Evolutionary conservation across 2,329 filamentous ascomycete species (phyloP).

Genomic region (Fusarium buxicola): DNA sequence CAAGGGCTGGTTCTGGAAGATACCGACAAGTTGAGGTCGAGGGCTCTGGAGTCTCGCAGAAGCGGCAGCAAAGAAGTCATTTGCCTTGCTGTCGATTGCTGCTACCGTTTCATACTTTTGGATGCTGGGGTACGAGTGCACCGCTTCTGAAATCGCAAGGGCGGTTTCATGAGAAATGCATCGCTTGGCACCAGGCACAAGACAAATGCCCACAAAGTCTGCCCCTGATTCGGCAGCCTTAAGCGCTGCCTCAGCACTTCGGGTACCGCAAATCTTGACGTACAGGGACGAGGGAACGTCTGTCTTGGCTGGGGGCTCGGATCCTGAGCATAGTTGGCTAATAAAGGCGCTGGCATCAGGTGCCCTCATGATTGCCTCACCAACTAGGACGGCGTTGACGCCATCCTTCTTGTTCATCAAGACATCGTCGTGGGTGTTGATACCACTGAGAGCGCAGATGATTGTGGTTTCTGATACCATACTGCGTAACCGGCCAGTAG

Average conservation of each 20-base stretch:
- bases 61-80: slow-evolving; percentile 79
- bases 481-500: slow-evolving; percentile 87
- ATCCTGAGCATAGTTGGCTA: slow-evolving; percentile 78
- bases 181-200: slow-evolving; percentile 84
- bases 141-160: slow-evolving; percentile 79
- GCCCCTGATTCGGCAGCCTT: slow-evolving; percentile 87
- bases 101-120: slow-evolving; percentile 48
- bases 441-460: slow-evolving; percentile 94
- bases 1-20: slow-evolving; percentile 92
- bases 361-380: slow-evolving; percentile 95
- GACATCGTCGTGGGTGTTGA: slow-evolving; percentile 89
- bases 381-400: slow-evolving; percentile 92
- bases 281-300: slow-evolving; percentile 64
- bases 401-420: slow-evolving; percentile 88
- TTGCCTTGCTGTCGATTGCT: slow-evolving; percentile 52
- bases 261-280: slow-evolving; percentile 96
- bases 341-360: slow-evolving; percentile 87
- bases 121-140: slow-evolving; percentile 74
- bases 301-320: slow-evolving; percentile 51
- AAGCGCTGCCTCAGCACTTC: slow-evolving; percentile 82
- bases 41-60: slow-evolving; percentile 61
- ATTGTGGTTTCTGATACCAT: slow-evolving; percentile 88
- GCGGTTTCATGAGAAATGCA: slow-evolving; percentile 84
- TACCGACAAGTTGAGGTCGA: slow-evolving; percentile 85
- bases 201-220: slow-evolving; percentile 92